Evolutionary conservation across 371 early-diverging fungal species (phyloP).

Genomic region (Spraguea lophii): DNA sequence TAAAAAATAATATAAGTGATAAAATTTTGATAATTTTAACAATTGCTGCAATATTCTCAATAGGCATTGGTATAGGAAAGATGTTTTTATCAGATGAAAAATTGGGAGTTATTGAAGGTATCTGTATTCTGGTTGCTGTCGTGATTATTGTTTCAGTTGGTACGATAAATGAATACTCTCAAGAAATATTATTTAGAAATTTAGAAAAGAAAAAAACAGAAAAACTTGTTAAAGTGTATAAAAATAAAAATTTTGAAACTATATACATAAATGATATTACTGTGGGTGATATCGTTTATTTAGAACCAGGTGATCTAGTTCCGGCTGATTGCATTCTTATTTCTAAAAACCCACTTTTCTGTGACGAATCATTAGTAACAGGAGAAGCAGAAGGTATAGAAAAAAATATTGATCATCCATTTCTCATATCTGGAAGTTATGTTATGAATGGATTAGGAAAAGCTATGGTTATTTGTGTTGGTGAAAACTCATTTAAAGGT

Average conservation of each 20-base stretch:
- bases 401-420: slow-evolving; percentile 55
- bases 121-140: slow-evolving; percentile 63
- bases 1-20: slow-evolving; percentile 48
- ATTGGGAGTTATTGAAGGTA: slow-evolving; percentile 55
- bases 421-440: slow-evolving; percentile 67
- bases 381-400: slow-evolving; percentile 67
- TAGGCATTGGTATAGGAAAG: slow-evolving; percentile 55
- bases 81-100: slow-evolving; percentile 50
- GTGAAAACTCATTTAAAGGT: slow-evolving; percentile 57
- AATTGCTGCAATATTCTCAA: slow-evolving; percentile 53
- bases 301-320: slow-evolving; percentile 79
- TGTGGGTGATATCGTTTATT: slow-evolving; percentile 60
- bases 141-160: slow-evolving; percentile 67
- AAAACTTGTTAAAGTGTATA: slow-evolving; percentile 39
- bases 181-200: slow-evolving; percentile 71
- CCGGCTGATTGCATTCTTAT: slow-evolving; percentile 63
- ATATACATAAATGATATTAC: slow-evolving; percentile 45
- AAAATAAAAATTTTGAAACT: slow-evolving; percentile 44
- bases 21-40: slow-evolving; percentile 48
- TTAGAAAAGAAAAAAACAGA: slow-evolving; percentile 71
- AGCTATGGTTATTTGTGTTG: slow-evolving; percentile 63
- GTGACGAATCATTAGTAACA: slow-evolving; percentile 69
- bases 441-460: slow-evolving; percentile 63
- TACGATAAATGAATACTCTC: slow-evolving; percentile 76
- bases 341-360: slow-evolving; percentile 56